phyloP scores from a whole-genome alignment of 108 stramenopile genomes.

The Fragilaria radians region DNA sequence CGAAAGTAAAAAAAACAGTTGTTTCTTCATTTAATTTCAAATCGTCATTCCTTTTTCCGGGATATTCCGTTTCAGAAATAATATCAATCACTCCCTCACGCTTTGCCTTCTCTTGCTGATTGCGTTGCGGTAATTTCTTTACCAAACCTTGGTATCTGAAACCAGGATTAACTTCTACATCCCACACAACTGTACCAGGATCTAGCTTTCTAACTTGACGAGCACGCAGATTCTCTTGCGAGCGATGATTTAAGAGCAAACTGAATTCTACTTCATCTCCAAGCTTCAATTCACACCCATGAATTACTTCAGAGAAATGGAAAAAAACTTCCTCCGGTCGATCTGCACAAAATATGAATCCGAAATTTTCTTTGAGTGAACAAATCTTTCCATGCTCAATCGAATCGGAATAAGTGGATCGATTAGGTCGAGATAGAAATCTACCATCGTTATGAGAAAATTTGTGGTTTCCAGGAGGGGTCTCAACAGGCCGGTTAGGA shows the following conservation, averaged over 20 bases:
- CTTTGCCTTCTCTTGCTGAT: constrained; percentile 7
- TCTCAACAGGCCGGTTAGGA: too few species aligned
- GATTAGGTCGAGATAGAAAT: too few species aligned
- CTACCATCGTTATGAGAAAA: too few species aligned
- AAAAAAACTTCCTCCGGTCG: constrained; percentile 75
- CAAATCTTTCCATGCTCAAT: constrained; percentile 63
- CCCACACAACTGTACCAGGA: constrained; percentile 60
- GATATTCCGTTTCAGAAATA: too few species aligned
- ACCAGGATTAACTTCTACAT: constrained; percentile 50
- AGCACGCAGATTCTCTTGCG: constrained; percentile 31
- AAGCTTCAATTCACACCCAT: constrained; percentile 49
- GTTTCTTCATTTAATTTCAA: too few species aligned
- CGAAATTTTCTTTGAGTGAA: constrained; percentile 56
- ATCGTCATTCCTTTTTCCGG: too few species aligned
- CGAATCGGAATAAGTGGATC: too few species aligned
- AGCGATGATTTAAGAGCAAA: constrained; percentile 20
- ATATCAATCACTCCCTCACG: constrained; percentile 2
- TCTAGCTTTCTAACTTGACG: constrained; percentile 26
- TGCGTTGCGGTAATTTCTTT: constrained; percentile 22
- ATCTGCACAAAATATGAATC: constrained; percentile 75
- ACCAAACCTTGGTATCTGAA: constrained; percentile 39
- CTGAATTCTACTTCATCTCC: constrained; percentile 66
- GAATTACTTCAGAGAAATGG: constrained; percentile 42
- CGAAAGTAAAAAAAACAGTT: too few species aligned
- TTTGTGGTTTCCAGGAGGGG: too few species aligned